A percentile compares a stretch with the other conserved stretches of the same genome.
These are phyloP conservation scores for Leccinum ambiguum DNA, from an alignment of 1,284 basidiomycete species.

Conservation along the genomic window DNA sequence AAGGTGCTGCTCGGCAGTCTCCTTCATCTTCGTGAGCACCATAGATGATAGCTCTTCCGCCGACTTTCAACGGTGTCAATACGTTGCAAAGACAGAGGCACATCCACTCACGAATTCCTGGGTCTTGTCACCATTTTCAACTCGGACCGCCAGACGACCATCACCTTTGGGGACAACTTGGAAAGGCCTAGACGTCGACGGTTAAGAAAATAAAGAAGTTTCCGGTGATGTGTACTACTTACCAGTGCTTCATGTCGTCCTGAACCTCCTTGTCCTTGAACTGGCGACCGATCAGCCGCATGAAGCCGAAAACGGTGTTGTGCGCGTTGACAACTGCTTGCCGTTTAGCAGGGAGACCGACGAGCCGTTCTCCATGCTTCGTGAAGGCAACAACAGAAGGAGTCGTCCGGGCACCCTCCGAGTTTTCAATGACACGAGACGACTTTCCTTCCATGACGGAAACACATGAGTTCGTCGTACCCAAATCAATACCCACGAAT, in stretches of 20 bases:
- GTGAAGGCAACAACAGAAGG: constrained; percentile 99
- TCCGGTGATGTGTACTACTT: background rate
- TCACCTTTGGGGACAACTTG: constrained; percentile 73
- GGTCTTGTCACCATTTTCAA: constrained; percentile 74
- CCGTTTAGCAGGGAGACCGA: constrained; percentile 96
- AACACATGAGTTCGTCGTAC: constrained; percentile 92
- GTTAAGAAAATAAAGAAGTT: background rate
- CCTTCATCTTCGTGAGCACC: constrained; percentile 92
- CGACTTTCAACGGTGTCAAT: constrained; percentile 46
- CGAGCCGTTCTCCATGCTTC: constrained; percentile 90
- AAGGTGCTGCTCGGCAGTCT: constrained; percentile 91
- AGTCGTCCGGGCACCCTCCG: constrained; percentile 96
- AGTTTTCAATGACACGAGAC: constrained; percentile 94
- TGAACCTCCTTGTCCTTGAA: constrained; percentile 94
- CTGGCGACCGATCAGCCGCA: constrained; percentile 95
- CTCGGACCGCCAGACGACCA: constrained; percentile 73
- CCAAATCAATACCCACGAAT: constrained; percentile 76
- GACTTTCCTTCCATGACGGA: constrained; percentile 96
- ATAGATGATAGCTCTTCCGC: constrained; percentile 84
- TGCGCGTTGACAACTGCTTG: constrained; percentile 97
- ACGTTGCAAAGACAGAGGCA: background rate
- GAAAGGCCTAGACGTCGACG: constrained; percentile 61
- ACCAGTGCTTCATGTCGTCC: constrained; percentile 86
- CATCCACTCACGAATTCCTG: constrained; percentile 59
- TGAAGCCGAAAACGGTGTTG: constrained; percentile 95